Base-by-base conservation (phyloP, 768 basidiomycete species). In the Hericium alpestre region DNA sequence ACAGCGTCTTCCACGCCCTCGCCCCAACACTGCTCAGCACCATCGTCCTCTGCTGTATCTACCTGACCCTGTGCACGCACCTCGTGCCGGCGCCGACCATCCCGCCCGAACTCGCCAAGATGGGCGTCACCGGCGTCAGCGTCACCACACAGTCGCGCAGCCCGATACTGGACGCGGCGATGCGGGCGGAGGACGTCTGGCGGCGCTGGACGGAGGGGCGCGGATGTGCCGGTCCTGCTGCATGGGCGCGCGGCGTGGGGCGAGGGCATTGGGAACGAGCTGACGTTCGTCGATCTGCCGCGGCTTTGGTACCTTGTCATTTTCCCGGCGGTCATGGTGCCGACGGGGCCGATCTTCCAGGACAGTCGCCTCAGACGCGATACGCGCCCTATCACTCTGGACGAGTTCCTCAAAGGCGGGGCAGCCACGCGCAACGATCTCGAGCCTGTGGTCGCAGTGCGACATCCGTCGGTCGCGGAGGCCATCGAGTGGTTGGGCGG, bases 281-380 rank as follows among this genome's bases (percentile, higher is more conserved):
- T 57, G 11, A 12, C 32, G 4, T 41, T 40, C 25, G 10, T 57
- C 7, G 25, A 23, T n/a, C 27, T 53, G 16, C 23, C 56, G 18
- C 16, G 9, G 20, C 41, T 22, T 23, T 39, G 38, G 50, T 57
- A 41, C 51, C 50, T 57, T 23, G 39, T 57, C 23, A 25, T 57
- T 22, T 57, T 52, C 50, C 50, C 56, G n/a, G 20, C 56, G 15
- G 39, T 46, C 15, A 37, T 20, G 13, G 25, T 51, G 13, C 50
- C 48, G 1, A 57, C 56, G 32, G 43, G 37, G 20, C 22, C 56
- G 23, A 27, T 57, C 18, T 57, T 57, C 56, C 15, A 37, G 22
- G 39, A 53, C 18, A 50, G 50, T 2, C 18, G 51, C 8, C 51
- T 57, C 5, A 51, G 25, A 18, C 51, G 56, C 32, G 38, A 50